Percentiles rank a stretch among this genome's conserved stretches.
Evolutionary conservation across 306 rosid genomes (phyloP).

Genomic region (Pachyrhizus erosus): DNA sequence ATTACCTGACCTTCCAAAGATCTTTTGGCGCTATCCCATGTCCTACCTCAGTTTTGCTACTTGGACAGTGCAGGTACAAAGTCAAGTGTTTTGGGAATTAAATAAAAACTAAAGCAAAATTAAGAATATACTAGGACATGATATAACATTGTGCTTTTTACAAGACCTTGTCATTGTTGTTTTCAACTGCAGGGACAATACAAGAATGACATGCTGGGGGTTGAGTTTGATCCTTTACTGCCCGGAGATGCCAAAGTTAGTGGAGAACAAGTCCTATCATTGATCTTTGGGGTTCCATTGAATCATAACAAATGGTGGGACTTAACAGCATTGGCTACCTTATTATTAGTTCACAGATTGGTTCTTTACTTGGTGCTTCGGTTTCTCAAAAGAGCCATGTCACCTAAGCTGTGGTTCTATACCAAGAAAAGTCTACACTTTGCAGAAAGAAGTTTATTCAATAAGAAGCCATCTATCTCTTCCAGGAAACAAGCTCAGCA

Average conservation of each 20-base stretch:
- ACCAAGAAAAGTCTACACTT: constrained; percentile 30
- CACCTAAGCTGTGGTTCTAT: constrained; percentile 33
- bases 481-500: constrained; percentile 5
- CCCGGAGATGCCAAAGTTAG: constrained; percentile 47
- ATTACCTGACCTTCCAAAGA: constrained; percentile 50
- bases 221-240: constrained; percentile 54
- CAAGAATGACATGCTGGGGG: constrained; percentile 64
- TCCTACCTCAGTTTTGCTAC: constrained; percentile 57
- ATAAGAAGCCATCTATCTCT: constrained; percentile 19
- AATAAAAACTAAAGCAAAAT: too few relatives aligned
- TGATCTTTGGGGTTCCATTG: constrained; percentile 43
- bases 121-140: too few relatives aligned
- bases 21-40: constrained; percentile 70
- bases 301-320: constrained; percentile 58
- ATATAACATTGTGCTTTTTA: background rate
- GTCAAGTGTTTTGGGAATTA: too few relatives aligned
- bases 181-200: constrained; percentile 48
- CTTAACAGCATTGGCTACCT: constrained; percentile 42
- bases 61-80: constrained; percentile 57
- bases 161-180: background rate
- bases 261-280: constrained; percentile 36
- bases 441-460: constrained; percentile 19
- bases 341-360: constrained; percentile 43
- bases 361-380: constrained; percentile 48
- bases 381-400: constrained; percentile 19